Percentiles rank a stretch among this genome's conserved stretches.
Conservation (phyloP, 345 rosid genomes). For the Corymbia maculata region DNA sequence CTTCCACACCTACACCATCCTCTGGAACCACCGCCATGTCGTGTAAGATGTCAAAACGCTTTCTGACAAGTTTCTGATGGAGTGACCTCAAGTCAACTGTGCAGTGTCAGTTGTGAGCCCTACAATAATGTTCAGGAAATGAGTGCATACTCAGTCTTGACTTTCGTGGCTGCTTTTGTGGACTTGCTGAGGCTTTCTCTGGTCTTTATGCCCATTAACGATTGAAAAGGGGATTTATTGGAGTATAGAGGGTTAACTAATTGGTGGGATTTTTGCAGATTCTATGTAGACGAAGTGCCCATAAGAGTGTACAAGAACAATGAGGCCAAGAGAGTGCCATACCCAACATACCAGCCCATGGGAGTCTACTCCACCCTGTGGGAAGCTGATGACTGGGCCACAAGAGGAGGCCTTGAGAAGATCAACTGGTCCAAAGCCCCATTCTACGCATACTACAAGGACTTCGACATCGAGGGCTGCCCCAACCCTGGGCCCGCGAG, state of each 20-base stretch:
- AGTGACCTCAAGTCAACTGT: not conserved
- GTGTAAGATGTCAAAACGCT: slow-evolving; percentile 34
- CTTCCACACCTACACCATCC: slow-evolving; percentile 58
- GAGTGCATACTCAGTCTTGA: not conserved
- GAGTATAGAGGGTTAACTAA: not conserved
- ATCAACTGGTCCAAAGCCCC: slow-evolving; percentile 93
- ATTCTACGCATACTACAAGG: slow-evolving; percentile 70
- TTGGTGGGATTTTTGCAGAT: slow-evolving; percentile 20
- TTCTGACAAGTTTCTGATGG: not conserved
- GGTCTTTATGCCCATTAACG: not conserved
- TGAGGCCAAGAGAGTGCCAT: slow-evolving; percentile 53
- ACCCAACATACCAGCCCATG: slow-evolving; percentile 76
- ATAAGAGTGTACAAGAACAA: slow-evolving; percentile 87
- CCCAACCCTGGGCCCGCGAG: slow-evolving; percentile 63
- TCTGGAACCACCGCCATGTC: slow-evolving; percentile 70
- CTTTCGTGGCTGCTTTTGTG: not conserved
- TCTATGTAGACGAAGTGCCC: slow-evolving; percentile 70
- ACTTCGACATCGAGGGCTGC: slow-evolving; percentile 88
- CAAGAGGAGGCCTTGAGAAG: slow-evolving; percentile 91
- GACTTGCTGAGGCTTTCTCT: not conserved
- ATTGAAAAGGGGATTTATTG: not conserved
- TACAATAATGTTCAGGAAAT: not conserved
- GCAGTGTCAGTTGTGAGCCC: not conserved
- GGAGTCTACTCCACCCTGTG: slow-evolving; percentile 84
- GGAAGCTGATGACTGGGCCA: slow-evolving; percentile 99